A percentile compares a stretch with the other conserved stretches of the same genome.
Conservation (phyloP, 2,329 filamentous ascomycete species). For the Calonectria naviculata region DNA sequence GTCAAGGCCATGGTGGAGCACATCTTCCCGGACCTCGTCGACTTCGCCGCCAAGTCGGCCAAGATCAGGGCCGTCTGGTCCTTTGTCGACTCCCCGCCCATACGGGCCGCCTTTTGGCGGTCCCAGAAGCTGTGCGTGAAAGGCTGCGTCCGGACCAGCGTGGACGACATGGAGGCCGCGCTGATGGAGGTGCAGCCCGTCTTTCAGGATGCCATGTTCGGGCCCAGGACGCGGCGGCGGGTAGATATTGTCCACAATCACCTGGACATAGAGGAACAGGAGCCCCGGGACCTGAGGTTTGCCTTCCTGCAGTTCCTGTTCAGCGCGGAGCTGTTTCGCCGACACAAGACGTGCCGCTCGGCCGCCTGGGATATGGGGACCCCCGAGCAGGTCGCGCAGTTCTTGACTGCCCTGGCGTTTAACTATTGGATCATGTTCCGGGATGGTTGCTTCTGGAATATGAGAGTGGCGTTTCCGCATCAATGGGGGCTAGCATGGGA, state of each 20-base stretch:
- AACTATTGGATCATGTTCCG: conserved; percentile 35
- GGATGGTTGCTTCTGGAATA: conserved; percentile 27
- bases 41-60: conserved; percentile 10
- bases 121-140: conserved; percentile 15
- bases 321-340: conserved; percentile 39
- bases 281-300: conserved; percentile 7
- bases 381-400: conserved; percentile 24
- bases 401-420: conserved; percentile 37
- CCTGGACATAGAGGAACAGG: conserved; percentile 1
- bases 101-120: conserved; percentile 35
- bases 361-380: conserved; percentile 33
- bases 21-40: conserved; percentile 22
- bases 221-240: conserved; percentile 15
- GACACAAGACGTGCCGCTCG: conserved; percentile 30
- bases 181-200: conserved; percentile 18
- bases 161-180: conserved; percentile 13
- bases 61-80: conserved; percentile 33
- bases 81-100: conserved; percentile 40
- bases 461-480: not conserved
- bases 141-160: not conserved
- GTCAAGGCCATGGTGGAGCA: conserved; percentile 21
- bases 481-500: conserved; percentile 42
- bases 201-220: conserved; percentile 34
- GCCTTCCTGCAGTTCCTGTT: conserved; percentile 39
- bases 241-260: conserved; percentile 21